Evolutionary conservation across 176 grass and related monocot species (phyloP).

Genomic region (Alopecurus myosuroides): DNA sequence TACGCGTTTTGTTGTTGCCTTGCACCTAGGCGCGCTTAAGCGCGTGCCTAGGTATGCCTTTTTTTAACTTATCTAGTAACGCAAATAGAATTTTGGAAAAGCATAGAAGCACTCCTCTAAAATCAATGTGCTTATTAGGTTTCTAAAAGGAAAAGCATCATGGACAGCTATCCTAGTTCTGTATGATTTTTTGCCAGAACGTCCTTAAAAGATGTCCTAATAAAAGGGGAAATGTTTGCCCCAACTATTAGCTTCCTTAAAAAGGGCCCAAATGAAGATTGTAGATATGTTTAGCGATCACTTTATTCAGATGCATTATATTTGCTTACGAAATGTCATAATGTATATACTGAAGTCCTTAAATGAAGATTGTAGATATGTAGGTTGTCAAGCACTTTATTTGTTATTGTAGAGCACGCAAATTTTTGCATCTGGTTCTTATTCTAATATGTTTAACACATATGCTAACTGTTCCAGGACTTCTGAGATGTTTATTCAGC

Average conservation of each 20-base stretch:
- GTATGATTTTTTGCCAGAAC: background rate
- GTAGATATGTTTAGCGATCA: background rate
- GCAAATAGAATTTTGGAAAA: background rate
- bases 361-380: background rate
- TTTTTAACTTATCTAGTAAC: background rate
- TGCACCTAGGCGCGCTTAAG: too few species aligned
- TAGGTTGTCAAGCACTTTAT: background rate
- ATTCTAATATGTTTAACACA: conserved; percentile 10
- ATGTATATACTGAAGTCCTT: background rate
- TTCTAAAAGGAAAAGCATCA: background rate
- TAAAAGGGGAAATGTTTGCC: background rate
- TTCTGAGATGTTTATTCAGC: conserved; percentile 54
- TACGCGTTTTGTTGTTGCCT: too few species aligned
- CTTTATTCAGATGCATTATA: background rate
- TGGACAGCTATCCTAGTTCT: background rate
- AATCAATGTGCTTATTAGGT: background rate
- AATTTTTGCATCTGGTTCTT: background rate
- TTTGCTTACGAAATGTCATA: background rate
- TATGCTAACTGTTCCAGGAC: conserved; percentile 44
- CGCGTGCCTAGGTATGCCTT: too few species aligned
- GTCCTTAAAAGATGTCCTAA: background rate
- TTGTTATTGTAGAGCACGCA: background rate
- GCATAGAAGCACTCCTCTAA: background rate
- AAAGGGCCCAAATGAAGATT: background rate
- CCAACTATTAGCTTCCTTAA: background rate